Evolutionary conservation across 1,139 yeast genomes (phyloP), one percentile per base, ranked within the genome.

Genomic region (Torulaspora pretoriensis): DNA sequence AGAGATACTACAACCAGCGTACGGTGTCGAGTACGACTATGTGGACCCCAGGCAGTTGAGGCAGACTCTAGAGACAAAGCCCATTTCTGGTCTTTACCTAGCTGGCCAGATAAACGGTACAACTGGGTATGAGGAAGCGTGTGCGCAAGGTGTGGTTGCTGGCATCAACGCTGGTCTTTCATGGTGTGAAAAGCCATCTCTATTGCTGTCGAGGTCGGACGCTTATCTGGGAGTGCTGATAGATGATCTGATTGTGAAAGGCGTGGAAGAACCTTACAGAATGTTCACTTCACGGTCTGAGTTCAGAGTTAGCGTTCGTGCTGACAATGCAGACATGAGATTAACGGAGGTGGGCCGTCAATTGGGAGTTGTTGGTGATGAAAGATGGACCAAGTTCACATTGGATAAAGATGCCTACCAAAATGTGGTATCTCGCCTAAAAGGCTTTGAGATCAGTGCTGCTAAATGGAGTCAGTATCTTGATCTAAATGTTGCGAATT

Each of bases 41-140:
- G 83, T 94, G 22, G 97, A 92, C 60, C 98, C 99, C 2, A 74
- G 96, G 51, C 97, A 90, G 59, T 72, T 94, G 45, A 73, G 75
- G 43, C 75, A 74, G 40, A 85, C 95, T 0, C 66, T 94, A 37
- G 96, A 92, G 61, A 88, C 97, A 0, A 89, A 87, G 58, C 67
- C 78, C 4, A 80, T 94, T 1, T 69, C 74, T 13, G 97, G 97
- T 0, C 68, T 94, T 35, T 94, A 70, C 60, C 71, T 94, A 43
- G 99, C 98, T 0, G 99, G 99, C 1, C 99, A 94, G 66, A 94
- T 94, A 35, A 94, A 94, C 61, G 99, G 99, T 35, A 94, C 99
- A 1, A 94, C 99, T 0, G 99, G 99, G 0, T 94, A 94, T 58
- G 99, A 94, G 68, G 99, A 94, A 63, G 99, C 99, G 0, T 96